Base-by-base conservation (phyloP, 208 protist genomes). In the Trypanosoma cruzi region DNA sequence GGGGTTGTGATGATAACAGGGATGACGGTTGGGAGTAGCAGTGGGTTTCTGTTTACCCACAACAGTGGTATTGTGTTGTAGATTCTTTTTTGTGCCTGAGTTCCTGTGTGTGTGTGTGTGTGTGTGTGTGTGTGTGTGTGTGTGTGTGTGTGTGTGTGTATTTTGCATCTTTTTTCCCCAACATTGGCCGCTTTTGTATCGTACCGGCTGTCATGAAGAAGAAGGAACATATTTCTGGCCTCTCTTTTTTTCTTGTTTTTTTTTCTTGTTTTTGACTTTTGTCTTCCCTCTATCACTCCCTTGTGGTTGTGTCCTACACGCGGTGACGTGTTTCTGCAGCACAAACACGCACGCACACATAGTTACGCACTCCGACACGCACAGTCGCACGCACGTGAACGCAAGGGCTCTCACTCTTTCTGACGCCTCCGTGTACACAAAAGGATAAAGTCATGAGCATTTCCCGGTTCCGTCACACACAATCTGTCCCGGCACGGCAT, bases 401-500 rank as follows among this genome's bases (percentile, higher is more conserved):
- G 24, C 18, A 54, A 54, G n/a, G 24, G 49, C 40, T 18, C 40
- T 44, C 8, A 63, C 6, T 53, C 7, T 53, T 24, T 24, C 40
- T n/a, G 49, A 54, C 34, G 26, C 18, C 58, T 4, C 40, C 13
- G 40, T 18, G 13, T 44, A 1, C 40, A 52, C 16, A 64, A 53
- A 24, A 59, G 26, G n/a, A 65, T 52, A 2, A 48, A 29, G 44
- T 40, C 20, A 91, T 88, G 85, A 72, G 69, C 37, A 69, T 86
- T 62, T 93, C 87, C 49, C 75, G 82, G 16, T 90, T 90, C 61
- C 84, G 87, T 7, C 85, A 90, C 68, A 85, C 82, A 32, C 81
- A 81, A 1, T 68, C 76, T 16, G 59, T 78, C 6, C 63, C 79
- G 8, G 59, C 80, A 22, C 72, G 79, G 61, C 67, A 68, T 10